Conservation (phyloP, 306 rosid genomes). For the Prunus armeniaca region DNA sequence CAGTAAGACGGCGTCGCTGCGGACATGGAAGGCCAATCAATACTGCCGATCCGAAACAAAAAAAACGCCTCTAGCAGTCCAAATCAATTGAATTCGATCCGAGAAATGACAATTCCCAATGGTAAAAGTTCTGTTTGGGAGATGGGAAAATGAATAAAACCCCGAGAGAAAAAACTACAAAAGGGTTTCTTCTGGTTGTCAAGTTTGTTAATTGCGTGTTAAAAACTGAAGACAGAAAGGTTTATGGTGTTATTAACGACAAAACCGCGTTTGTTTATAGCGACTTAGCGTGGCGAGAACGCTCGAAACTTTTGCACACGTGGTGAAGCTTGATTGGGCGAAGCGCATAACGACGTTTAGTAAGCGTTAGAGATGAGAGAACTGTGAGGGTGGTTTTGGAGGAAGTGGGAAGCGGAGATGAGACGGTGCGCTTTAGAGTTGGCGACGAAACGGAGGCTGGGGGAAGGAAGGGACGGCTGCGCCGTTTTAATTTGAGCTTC, state of each 20-base stretch:
- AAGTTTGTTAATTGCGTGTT: slow-evolving; percentile 4
- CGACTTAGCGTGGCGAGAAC: slow-evolving; percentile 32
- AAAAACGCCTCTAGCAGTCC: no score
- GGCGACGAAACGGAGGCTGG: slow-evolving; percentile 5
- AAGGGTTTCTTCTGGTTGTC: not conserved
- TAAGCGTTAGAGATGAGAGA: not conserved
- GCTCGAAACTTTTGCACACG: slow-evolving; percentile 26
- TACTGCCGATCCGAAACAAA: not conserved
- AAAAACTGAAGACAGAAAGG: not conserved
- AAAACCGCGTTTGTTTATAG: slow-evolving; percentile 50
- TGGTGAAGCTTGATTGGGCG: slow-evolving; percentile 16
- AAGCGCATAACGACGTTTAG: slow-evolving; percentile 20
- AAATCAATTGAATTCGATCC: not conserved
- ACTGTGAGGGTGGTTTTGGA: not conserved
- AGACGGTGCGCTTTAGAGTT: not conserved
- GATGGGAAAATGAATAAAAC: slow-evolving; percentile 16
- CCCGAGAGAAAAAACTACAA: not conserved
- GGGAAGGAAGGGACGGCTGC: not conserved
- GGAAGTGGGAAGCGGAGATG: no score
- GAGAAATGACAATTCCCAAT: not conserved
- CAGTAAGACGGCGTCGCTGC: slow-evolving; percentile 50
- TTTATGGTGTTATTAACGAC: slow-evolving; percentile 34
- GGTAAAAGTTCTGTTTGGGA: slow-evolving; percentile 14
- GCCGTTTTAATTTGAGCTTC: not conserved
- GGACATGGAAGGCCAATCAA: slow-evolving; percentile 24